A percentile compares a stretch with the other conserved stretches of the same genome.
Conservation (phyloP, 2,329 filamentous ascomycete genomes). For the Basipetospora chlamydospora region DNA sequence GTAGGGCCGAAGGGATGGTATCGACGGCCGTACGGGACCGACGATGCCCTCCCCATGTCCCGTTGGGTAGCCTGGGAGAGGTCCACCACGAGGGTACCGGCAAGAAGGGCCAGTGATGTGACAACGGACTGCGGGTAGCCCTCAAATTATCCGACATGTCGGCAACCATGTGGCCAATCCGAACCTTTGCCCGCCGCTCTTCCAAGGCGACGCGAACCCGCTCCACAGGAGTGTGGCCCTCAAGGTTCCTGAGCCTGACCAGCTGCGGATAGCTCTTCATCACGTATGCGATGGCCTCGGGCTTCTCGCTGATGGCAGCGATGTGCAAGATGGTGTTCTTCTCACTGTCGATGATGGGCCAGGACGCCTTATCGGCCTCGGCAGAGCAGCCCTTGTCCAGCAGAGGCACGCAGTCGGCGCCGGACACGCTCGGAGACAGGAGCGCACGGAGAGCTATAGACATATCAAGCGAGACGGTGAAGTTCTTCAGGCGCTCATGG, state of each 20-base stretch:
- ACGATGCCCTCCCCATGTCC: background rate
- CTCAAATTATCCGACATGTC: background rate
- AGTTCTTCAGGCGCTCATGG: too few relatives aligned
- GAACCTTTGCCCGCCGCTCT: background rate
- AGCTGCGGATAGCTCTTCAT: background rate
- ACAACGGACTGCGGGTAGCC: background rate
- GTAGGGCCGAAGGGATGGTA: background rate
- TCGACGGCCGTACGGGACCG: background rate
- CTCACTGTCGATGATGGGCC: background rate
- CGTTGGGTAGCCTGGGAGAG: background rate
- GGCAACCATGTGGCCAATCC: background rate
- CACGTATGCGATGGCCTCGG: background rate
- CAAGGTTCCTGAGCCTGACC: background rate
- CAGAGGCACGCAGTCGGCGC: background rate
- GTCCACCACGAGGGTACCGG: background rate
- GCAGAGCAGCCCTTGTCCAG: background rate
- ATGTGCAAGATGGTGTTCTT: background rate
- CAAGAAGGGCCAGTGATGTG: background rate
- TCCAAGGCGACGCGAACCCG: background rate
- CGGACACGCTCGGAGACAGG: background rate
- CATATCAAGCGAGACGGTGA: too few relatives aligned
- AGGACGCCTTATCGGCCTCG: background rate
- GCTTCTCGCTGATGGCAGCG: background rate
- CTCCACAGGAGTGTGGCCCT: background rate
- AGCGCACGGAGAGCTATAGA: too few relatives aligned